A percentile compares a stretch with the other conserved stretches of the same genome.
Evolutionary conservation across 495 filamentous ascomycete species (phyloP).

Genomic region (Wilcoxina mikolae): DNA sequence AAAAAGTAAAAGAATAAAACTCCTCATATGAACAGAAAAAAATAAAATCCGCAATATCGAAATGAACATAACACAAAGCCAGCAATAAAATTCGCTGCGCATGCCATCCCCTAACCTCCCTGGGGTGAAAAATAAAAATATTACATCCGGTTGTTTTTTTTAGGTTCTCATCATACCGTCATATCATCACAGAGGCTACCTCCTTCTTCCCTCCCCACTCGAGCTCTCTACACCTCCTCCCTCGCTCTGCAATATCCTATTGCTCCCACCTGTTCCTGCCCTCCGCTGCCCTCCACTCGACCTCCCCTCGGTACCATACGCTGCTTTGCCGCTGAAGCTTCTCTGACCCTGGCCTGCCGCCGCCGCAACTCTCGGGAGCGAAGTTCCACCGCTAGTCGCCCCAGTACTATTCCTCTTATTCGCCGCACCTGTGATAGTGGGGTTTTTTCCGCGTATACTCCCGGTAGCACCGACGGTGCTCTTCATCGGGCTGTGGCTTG

Average conservation of each 20-base stretch:
- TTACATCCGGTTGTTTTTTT: not conserved
- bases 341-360: not conserved
- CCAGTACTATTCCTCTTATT: constrained; percentile 4
- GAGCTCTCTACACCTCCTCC: not conserved
- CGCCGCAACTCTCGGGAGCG: constrained; percentile 1
- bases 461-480: not conserved
- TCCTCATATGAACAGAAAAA: not conserved
- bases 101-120: not conserved
- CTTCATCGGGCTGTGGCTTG: constrained; percentile 1
- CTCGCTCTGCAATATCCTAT: not conserved
- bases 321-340: not conserved
- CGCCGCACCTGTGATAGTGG: not conserved
- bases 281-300: not conserved
- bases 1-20: not conserved
- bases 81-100: not conserved
- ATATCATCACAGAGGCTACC: constrained; percentile 4
- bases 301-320: not conserved
- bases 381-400: not conserved
- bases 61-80: not conserved
- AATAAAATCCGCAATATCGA: not conserved
- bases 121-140: not conserved
- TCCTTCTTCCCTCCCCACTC: not conserved
- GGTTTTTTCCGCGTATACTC: not conserved
- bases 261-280: not conserved
- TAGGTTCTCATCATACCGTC: not conserved